phyloP scores from a whole-genome alignment of 768 basidiomycete genomes.

The Rossbeevera mucosa region DNA sequence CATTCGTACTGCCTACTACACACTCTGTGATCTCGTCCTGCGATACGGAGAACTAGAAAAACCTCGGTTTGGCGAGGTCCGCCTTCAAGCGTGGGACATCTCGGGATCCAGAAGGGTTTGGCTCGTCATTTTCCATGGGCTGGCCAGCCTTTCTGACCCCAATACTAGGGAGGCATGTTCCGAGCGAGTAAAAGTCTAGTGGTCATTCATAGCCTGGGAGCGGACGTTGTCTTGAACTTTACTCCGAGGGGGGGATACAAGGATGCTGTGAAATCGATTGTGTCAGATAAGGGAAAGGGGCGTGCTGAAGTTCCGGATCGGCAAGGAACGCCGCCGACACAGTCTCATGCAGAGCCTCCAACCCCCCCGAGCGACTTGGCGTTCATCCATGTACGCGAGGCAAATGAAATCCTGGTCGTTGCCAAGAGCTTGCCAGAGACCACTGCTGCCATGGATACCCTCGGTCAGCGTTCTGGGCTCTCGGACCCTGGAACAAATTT shows the following conservation, averaged over 20 bases:
- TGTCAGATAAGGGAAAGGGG: conserved; percentile 13
- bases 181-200: conserved; percentile 18
- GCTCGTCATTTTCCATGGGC: neutral
- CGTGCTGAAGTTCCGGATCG: conserved; percentile 5
- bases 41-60: conserved; percentile 34
- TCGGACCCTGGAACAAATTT: neutral
- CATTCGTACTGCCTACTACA: conserved; percentile 18
- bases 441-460: conserved; percentile 8
- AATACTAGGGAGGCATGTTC: conserved; percentile 22
- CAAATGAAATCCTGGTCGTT: neutral
- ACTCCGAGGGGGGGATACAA: conserved; percentile 26
- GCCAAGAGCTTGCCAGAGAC: neutral
- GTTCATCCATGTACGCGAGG: neutral
- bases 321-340: conserved; percentile 2
- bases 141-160: neutral
- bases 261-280: neutral
- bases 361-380: neutral
- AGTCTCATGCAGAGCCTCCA: neutral
- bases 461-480: neutral
- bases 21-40: conserved; percentile 29
- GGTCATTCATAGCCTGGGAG: conserved; percentile 25
- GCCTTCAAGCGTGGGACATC: conserved; percentile 40
- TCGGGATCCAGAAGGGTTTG: conserved; percentile 36
- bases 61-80: conserved; percentile 33
- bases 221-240: conserved; percentile 20